Conservation (phyloP, 371 early-diverging fungal genomes). For the Lichtheimia corymbifera region DNA sequence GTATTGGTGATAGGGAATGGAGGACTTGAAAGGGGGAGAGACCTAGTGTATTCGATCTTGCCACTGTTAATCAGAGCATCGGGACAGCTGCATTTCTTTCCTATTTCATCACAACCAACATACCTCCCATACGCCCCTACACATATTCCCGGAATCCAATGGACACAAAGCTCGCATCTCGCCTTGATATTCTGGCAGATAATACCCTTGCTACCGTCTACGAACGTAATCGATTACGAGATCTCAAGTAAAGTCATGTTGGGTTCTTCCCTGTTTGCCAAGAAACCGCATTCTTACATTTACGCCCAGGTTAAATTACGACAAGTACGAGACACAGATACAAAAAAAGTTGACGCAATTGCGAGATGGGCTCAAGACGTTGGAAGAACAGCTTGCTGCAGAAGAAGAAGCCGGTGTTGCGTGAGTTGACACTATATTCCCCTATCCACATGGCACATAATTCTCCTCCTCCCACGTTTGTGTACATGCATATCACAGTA, state of each 20-base stretch:
- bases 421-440: constrained; percentile 32
- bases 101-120: too few species aligned
- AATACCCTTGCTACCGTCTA: constrained; percentile 61
- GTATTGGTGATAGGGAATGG: too few species aligned
- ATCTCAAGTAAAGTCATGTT: constrained; percentile 37
- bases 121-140: too few species aligned
- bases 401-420: constrained; percentile 60
- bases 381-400: constrained; percentile 63
- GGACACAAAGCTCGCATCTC: constrained; percentile 59
- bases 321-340: constrained; percentile 59
- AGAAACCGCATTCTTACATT: not conserved
- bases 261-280: not conserved
- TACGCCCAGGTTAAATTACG: constrained; percentile 49
- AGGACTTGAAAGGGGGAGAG: too few species aligned
- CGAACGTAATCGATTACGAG: constrained; percentile 63
- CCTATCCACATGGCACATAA: not conserved
- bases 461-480: not conserved
- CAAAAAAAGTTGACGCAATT: constrained; percentile 57
- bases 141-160: constrained; percentile 19
- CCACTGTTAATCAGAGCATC: too few species aligned
- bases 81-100: too few species aligned
- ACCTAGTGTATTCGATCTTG: too few species aligned
- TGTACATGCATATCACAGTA: not conserved
- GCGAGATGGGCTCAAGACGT: constrained; percentile 52
- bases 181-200: constrained; percentile 59